A percentile compares a stretch with the other conserved stretches of the same genome.
Conservation (phyloP, 1,284 basidiomycete species). For the Phenoliferia sp. region DNA sequence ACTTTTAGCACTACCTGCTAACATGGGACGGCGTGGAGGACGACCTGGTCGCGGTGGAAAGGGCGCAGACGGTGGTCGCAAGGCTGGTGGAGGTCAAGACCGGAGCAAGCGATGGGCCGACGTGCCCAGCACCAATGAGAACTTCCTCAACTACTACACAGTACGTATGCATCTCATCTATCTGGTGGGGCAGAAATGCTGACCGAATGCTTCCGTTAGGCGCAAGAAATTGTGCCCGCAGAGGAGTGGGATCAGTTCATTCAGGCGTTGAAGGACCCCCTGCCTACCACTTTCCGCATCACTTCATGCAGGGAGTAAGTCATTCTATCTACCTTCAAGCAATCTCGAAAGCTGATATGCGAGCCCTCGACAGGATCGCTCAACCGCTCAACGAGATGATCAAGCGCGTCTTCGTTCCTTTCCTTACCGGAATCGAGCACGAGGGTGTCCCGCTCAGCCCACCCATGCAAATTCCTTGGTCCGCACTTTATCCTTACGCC, state of each 20-base stretch:
- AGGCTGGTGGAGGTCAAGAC: not conserved
- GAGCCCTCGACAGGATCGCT: slow-evolving; percentile 54
- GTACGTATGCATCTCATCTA: slow-evolving; percentile 2
- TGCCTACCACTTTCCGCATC: slow-evolving; percentile 93
- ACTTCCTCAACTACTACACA: slow-evolving; percentile 13
- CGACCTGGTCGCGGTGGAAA: not conserved
- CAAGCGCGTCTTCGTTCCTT: slow-evolving; percentile 68
- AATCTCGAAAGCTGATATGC: not conserved
- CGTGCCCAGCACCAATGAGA: slow-evolving; percentile 5
- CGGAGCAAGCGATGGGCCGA: not conserved
- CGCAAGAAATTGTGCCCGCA: slow-evolving; percentile 62
- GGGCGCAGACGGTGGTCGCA: not conserved
- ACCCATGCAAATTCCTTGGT: slow-evolving; percentile 80
- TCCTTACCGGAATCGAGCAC: slow-evolving; percentile 66
- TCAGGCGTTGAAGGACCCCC: slow-evolving; percentile 60
- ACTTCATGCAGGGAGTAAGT: slow-evolving; percentile 79
- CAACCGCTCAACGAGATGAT: slow-evolving; percentile 67
- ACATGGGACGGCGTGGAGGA: not conserved
- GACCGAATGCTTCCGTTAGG: slow-evolving; percentile 35
- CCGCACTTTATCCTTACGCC: not conserved
- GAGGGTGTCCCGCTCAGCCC: slow-evolving; percentile 71
- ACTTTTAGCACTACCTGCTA: too few relatives aligned
- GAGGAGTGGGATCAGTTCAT: slow-evolving; percentile 75
- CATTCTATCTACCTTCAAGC: not conserved
- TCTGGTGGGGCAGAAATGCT: not conserved